These are phyloP conservation scores for Tremellales sp. DNA, from an alignment of 1,284 basidiomycete species.

Conservation along the genomic window DNA sequence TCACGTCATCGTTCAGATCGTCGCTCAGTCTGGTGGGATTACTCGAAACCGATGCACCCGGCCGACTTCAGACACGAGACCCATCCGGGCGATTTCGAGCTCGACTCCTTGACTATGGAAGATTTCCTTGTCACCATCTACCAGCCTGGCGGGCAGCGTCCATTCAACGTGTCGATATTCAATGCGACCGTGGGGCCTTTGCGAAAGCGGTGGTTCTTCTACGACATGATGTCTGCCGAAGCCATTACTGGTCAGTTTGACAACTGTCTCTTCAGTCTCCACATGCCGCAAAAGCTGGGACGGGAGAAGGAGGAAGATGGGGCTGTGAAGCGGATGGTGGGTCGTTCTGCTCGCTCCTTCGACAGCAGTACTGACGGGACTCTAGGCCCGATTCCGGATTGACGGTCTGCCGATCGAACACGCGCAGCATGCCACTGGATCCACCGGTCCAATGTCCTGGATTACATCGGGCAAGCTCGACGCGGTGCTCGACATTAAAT, in stretches of 20 bases:
- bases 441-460: slow-evolving; percentile 87
- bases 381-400: slow-evolving; percentile 85
- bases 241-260: slow-evolving; percentile 96
- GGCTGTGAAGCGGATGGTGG: slow-evolving; percentile 80
- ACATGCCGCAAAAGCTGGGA: slow-evolving; percentile 94
- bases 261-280: slow-evolving; percentile 94
- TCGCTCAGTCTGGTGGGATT: slow-evolving; percentile 83
- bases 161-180: slow-evolving; percentile 93
- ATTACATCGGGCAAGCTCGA: slow-evolving; percentile 95
- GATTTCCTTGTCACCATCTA: slow-evolving; percentile 93
- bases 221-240: slow-evolving; percentile 86
- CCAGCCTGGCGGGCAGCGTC: slow-evolving; percentile 87
- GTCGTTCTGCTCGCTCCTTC: slow-evolving; percentile 22
- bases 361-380: not conserved
- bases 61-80: slow-evolving; percentile 71
- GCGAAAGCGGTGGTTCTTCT: slow-evolving; percentile 92
- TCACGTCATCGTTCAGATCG: slow-evolving; percentile 62
- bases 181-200: slow-evolving; percentile 81
- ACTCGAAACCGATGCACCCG: slow-evolving; percentile 70
- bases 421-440: slow-evolving; percentile 76
- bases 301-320: slow-evolving; percentile 76
- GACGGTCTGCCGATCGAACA: slow-evolving; percentile 98
- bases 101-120: slow-evolving; percentile 83
- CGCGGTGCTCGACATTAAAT: slow-evolving; percentile 95
- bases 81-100: slow-evolving; percentile 81